These are phyloP conservation scores for Colletotrichum sp. DNA, from an alignment of 2,329 filamentous ascomycete species.

Conservation along the genomic window DNA sequence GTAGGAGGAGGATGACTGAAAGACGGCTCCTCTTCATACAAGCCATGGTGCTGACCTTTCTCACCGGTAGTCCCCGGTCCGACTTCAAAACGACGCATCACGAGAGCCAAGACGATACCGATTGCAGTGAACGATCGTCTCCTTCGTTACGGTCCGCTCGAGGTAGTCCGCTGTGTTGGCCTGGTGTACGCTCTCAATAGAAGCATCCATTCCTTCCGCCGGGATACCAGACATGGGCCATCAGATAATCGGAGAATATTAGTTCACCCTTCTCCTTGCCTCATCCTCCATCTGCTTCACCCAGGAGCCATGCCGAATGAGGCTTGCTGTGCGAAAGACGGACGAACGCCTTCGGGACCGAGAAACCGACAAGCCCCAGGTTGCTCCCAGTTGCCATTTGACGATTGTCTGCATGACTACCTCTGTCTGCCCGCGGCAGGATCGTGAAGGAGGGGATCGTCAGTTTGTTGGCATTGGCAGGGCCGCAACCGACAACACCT, in stretches of 20 bases:
- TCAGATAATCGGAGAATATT: neutral
- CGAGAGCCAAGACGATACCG: neutral
- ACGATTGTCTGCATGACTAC: neutral
- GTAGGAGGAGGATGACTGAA: neutral
- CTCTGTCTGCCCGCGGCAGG: neutral
- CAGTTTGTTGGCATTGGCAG: neutral
- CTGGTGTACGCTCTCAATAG: neutral
- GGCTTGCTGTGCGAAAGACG: neutral
- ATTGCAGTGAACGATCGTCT: neutral
- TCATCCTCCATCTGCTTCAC: neutral
- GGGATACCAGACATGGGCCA: neutral
- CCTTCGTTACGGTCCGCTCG: neutral
- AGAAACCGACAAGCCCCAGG: neutral
- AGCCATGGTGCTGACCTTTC: neutral
- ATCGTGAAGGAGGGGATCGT: neutral
- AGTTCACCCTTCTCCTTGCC: neutral
- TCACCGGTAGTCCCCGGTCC: neutral
- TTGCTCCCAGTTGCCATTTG: neutral
- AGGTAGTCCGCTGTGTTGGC: neutral
- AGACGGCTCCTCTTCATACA: neutral
- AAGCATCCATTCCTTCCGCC: neutral
- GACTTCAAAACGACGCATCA: neutral
- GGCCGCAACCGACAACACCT: neutral
- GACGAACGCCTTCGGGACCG: neutral
- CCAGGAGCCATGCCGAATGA: neutral